These are phyloP conservation scores for Bipolaris gigantea DNA, from an alignment of 2,329 filamentous ascomycete species.

Conservation along the genomic window DNA sequence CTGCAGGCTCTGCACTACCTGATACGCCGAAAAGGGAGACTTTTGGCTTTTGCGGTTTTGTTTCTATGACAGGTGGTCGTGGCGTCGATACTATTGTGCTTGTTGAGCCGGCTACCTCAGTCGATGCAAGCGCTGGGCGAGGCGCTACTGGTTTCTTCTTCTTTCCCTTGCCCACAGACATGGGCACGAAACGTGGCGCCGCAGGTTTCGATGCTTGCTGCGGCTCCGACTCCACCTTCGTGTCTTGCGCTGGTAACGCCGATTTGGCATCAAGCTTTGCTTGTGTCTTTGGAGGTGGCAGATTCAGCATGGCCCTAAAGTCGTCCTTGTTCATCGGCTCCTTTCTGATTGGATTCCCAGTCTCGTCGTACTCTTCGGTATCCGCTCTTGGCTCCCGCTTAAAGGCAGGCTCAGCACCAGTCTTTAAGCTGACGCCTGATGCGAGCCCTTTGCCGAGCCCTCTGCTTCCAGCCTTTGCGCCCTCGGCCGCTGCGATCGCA, in stretches of 20 bases:
- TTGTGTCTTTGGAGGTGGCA: slow-evolving; percentile 39
- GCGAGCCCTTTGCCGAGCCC: slow-evolving; percentile 46
- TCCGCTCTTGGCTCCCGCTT: slow-evolving; percentile 59
- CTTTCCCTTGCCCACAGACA: slow-evolving; percentile 78
- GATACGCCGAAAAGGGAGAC: slow-evolving; percentile 71
- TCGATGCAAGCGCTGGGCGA: slow-evolving; percentile 9
- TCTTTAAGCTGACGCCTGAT: slow-evolving; percentile 74
- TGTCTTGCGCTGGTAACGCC: not conserved
- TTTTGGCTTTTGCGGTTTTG: slow-evolving; percentile 57
- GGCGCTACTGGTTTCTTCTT: slow-evolving; percentile 43
- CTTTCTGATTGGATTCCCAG: slow-evolving; percentile 36
- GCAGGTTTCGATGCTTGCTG: slow-evolving; percentile 66
- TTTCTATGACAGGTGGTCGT: slow-evolving; percentile 15
- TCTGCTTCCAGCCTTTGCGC: slow-evolving; percentile 36
- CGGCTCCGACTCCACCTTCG: slow-evolving; percentile 52
- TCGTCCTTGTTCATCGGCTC: slow-evolving; percentile 36
- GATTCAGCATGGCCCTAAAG: slow-evolving; percentile 37
- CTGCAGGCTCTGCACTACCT: slow-evolving; percentile 41
- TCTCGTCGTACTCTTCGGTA: slow-evolving; percentile 40
- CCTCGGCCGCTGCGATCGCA: slow-evolving; percentile 24
- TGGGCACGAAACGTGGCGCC: slow-evolving; percentile 81
- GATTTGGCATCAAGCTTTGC: slow-evolving; percentile 34
- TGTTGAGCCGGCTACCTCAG: slow-evolving; percentile 1
- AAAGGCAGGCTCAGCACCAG: slow-evolving; percentile 80
- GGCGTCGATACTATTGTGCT: slow-evolving; percentile 1